Evolutionary conservation across 805 yeast species (phyloP), one percentile per base, ranked within the genome.

Genomic region (Saccharomycopsis olivae): DNA sequence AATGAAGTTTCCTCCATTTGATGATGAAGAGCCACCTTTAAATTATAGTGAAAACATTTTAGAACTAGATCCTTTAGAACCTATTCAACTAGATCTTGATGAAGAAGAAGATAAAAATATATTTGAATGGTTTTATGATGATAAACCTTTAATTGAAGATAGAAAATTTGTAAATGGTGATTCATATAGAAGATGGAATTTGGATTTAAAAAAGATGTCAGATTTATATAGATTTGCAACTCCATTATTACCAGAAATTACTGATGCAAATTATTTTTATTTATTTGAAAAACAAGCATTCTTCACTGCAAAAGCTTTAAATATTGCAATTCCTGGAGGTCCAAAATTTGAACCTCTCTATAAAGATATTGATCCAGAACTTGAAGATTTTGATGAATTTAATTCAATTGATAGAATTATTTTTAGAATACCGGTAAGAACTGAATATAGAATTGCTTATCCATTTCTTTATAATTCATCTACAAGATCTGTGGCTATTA

Each of bases 11-110:
- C 99, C 99, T 1, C 88, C 94, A 0, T 87, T 89, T 60, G 98
- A 92, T 58, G 99, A 92, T 55, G 98, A 92, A 57, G 97, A 89
- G 56, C 96, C 96, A 0, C 94, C 95, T 1, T 54, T 88, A 24
- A 73, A 78, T 41, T 92, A 84, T 77, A 52, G 75, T n/a, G 94
- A 86, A 41, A 80, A 82, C 51, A 62, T 87, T 11, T 80, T 83
- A 46, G 80, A 75, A 13, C 61, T 77, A 1, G 88, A 81, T 36
- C 78, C 85, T 0, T 67, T 73, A 4, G 89, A 79, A n/a, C 68
- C 89, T 0, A 72, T 88, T 17, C 73, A 66, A 46, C 53, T 82
- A 46, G 80, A 79, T 19, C 57, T 83, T n/a, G 80, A 78, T 50
- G 70, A 69, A 21, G 63, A 61, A 9, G 83, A 78, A 44, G 88